Base-by-base conservation (phyloP, 345 rosid species). In the Eucalyptus fibrosa region DNA sequence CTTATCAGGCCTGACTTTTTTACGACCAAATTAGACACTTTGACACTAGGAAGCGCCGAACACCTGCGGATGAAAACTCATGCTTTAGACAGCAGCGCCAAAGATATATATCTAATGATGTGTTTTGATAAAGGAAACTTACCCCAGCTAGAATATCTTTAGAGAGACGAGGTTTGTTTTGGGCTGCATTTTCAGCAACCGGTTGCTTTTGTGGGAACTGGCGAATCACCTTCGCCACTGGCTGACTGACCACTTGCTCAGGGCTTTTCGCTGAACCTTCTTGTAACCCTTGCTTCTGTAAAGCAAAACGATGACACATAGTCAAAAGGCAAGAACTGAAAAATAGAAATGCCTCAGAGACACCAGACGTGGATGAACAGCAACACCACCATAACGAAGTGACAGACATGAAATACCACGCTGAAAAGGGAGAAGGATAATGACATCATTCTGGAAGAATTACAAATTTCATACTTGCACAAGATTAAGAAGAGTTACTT, bases 171-270 rank as follows among this genome's bases (percentile, higher is more conserved):
- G 95, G 92, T 89, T 95, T 96, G 88, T 92, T 92, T 91, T 94
- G 89, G 89, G 92, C 87, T 45, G 92, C 72, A 88, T 92, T 92
- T 47, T 92, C 91, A 30, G 89, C 92, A 32, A 97, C 93, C 49
- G 99, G 95, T 90, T 92, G 93, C 91, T 91, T 97, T 94, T 96
- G 99, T 28, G 92, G 93, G 89, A 97, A 95, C 67, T 94, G 93
- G 30, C 96, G 97, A 90, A 95, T 87, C 67, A 90, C 89, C 92
- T 94, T 96, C 10, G 90, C 86, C 51, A 65, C 69, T 83, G 50
- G 95, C 44, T 92, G 94, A 60, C 42, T 86, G 55, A 62, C 91
- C 26, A 94, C 88, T 59, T 88, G 87, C 91, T 92, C 93, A 9
- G 91, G 86, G 37, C 87, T 87, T 80, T 88, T 88, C 72, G 88